phyloP scores from a whole-genome alignment of 768 basidiomycete genomes.

The Pulveroboletus sp. region DNA sequence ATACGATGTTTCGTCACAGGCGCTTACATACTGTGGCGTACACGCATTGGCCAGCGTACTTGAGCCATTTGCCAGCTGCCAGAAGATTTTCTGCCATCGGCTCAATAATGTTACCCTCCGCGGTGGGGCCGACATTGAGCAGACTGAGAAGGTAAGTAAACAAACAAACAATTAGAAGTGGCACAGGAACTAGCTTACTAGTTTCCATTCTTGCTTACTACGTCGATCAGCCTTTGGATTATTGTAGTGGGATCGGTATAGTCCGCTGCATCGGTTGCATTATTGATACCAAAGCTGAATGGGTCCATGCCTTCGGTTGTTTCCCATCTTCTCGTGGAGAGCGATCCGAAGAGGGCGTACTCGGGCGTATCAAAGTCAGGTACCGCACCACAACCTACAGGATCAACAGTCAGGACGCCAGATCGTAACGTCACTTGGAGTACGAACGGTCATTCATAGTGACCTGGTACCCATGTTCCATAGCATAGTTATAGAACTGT shows the following conservation, averaged over 20 bases:
- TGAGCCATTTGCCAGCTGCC: conserved; percentile 52
- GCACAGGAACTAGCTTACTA: conserved; percentile 36
- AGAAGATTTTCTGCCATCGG: conserved; percentile 47
- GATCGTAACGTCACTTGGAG: neutral
- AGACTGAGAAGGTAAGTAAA: conserved; percentile 31
- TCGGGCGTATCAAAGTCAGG: conserved; percentile 59
- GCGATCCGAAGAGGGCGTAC: conserved; percentile 45
- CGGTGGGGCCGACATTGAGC: conserved; percentile 53
- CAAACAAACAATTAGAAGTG: neutral
- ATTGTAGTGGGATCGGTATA: conserved; percentile 52
- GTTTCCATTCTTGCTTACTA: conserved; percentile 63
- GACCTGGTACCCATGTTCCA: conserved; percentile 42
- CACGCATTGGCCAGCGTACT: conserved; percentile 48
- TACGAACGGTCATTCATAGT: conserved; percentile 42
- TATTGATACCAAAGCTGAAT: conserved; percentile 47
- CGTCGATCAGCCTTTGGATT: conserved; percentile 50
- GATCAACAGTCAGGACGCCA: neutral
- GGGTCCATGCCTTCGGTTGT: conserved; percentile 60
- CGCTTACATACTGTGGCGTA: conserved; percentile 43
- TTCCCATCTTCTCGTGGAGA: conserved; percentile 53
- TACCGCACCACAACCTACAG: conserved; percentile 44
- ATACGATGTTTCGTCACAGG: neutral
- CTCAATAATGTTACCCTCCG: conserved; percentile 50
- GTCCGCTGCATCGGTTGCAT: conserved; percentile 37
- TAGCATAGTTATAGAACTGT: conserved; percentile 45